A percentile compares a stretch with the other conserved stretches of the same genome.
Conservation (phyloP, 441 rosid genomes). For the Gossypium aridum region DNA sequence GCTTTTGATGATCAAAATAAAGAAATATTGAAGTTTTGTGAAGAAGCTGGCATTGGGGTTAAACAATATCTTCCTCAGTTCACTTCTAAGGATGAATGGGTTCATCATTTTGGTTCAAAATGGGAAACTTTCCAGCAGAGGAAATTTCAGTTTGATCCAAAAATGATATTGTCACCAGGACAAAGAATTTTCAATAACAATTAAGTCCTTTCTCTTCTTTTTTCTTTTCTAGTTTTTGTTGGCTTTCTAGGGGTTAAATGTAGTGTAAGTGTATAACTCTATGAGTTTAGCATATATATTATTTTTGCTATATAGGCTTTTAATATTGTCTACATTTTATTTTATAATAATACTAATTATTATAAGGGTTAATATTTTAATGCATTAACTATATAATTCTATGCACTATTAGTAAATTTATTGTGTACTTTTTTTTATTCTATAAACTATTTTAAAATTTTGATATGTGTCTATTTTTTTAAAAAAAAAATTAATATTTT, state of each 20-base stretch:
- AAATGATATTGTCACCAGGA: slow-evolving; percentile 73
- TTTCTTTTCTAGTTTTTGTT: not conserved
- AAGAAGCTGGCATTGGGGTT: slow-evolving; percentile 38
- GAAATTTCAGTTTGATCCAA: slow-evolving; percentile 74
- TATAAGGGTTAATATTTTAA: too few relatives aligned
- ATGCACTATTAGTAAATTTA: too few relatives aligned
- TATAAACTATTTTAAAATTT: too few relatives aligned
- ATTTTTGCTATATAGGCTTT: not conserved
- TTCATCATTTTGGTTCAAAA: slow-evolving; percentile 68
- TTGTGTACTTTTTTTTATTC: too few relatives aligned
- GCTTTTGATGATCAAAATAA: slow-evolving; percentile 53
- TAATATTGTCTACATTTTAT: too few relatives aligned
- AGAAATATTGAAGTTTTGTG: slow-evolving; percentile 52
- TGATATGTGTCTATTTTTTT: too few relatives aligned
- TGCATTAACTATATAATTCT: too few relatives aligned
- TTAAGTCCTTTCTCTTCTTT: not conserved
- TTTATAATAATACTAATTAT: too few relatives aligned
- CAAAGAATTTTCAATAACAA: slow-evolving; percentile 54
- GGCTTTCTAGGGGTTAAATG: not conserved
- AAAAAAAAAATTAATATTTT: too few relatives aligned
- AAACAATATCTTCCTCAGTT: slow-evolving; percentile 65
- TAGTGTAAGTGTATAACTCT: not conserved
- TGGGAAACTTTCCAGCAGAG: slow-evolving; percentile 50
- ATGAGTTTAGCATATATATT: not conserved
- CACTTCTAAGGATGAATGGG: slow-evolving; percentile 50